A percentile compares a stretch with the other conserved stretches of the same genome.
Conservation (phyloP, 2,329 filamentous ascomycete species). For the Calonectria leucothoes region DNA sequence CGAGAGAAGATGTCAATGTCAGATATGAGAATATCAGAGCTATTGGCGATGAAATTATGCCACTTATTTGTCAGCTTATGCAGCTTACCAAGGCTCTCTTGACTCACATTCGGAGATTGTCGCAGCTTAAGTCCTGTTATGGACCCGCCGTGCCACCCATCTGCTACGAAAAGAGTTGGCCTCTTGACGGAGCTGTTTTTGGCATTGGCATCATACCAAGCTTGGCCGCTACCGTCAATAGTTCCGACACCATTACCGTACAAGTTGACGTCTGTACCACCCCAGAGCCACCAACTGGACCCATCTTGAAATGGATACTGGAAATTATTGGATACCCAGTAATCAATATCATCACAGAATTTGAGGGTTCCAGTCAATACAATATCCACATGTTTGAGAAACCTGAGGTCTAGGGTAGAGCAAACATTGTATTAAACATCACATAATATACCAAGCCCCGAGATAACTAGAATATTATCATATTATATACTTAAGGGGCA, state of each 20-base stretch:
- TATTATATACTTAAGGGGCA: too few species aligned
- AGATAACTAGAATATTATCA: too few species aligned
- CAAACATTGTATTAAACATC: conserved; percentile 73
- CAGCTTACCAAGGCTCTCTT: neutral
- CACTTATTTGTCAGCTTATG: conserved; percentile 26
- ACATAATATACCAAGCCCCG: too few species aligned
- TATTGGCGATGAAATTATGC: conserved; percentile 72
- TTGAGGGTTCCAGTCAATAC: conserved; percentile 65
- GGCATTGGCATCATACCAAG: conserved; percentile 67
- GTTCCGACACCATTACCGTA: conserved; percentile 62
- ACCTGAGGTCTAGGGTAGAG: conserved; percentile 72
- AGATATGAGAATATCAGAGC: conserved; percentile 70
- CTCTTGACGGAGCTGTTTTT: conserved; percentile 65
- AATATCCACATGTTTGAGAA: conserved; percentile 71
- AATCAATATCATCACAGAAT: conserved; percentile 73
- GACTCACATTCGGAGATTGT: conserved; percentile 57
- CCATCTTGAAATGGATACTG: conserved; percentile 73
- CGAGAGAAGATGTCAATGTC: conserved; percentile 70
- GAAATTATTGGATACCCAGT: conserved; percentile 74
- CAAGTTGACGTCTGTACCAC: conserved; percentile 62
- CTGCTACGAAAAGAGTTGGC: conserved; percentile 71
- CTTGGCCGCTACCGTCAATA: conserved; percentile 73
- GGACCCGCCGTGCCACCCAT: conserved; percentile 67
- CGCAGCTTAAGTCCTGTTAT: conserved; percentile 69
- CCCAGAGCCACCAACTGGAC: conserved; percentile 49